Conservation (phyloP, 495 filamentous ascomycete species). For the Neurospora sp. region DNA sequence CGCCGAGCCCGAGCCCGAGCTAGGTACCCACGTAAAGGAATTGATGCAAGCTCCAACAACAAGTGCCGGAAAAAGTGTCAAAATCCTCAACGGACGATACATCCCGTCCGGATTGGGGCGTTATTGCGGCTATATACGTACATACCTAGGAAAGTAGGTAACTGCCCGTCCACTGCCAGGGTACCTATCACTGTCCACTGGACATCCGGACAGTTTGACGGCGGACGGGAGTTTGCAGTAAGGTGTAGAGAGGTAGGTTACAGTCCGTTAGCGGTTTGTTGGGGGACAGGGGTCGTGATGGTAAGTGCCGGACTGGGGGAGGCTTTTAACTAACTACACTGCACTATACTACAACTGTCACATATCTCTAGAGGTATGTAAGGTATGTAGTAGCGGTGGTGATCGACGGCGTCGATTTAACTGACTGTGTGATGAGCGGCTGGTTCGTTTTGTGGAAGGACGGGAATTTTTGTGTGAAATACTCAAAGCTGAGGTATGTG, state of each 20-base stretch:
- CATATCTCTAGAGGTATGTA: not conserved
- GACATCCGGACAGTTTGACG: not conserved
- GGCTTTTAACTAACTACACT: not conserved
- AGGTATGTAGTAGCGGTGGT: not conserved
- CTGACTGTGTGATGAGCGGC: not conserved
- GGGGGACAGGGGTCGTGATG: not conserved
- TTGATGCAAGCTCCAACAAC: not conserved
- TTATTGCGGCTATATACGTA: too few species aligned
- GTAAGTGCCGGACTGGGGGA: not conserved
- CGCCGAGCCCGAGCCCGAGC: not conserved
- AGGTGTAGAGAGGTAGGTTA: not conserved
- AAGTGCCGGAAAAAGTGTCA: not conserved
- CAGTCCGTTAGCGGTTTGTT: not conserved
- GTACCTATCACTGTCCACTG: not conserved
- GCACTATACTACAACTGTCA: not conserved
- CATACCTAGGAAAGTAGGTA: too few species aligned
- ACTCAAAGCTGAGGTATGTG: not conserved
- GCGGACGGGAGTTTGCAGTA: not conserved
- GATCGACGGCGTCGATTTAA: not conserved
- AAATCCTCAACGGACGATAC: not conserved
- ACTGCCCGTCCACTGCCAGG: too few species aligned
- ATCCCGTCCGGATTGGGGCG: too few species aligned
- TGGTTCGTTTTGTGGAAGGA: not conserved
- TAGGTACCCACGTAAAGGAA: not conserved
- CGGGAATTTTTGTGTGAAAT: not conserved